Percentiles rank a stretch among this genome's conserved stretches.
Conservation (phyloP, 176 grass and related monocot species). For the Pontederia paniculata region DNA sequence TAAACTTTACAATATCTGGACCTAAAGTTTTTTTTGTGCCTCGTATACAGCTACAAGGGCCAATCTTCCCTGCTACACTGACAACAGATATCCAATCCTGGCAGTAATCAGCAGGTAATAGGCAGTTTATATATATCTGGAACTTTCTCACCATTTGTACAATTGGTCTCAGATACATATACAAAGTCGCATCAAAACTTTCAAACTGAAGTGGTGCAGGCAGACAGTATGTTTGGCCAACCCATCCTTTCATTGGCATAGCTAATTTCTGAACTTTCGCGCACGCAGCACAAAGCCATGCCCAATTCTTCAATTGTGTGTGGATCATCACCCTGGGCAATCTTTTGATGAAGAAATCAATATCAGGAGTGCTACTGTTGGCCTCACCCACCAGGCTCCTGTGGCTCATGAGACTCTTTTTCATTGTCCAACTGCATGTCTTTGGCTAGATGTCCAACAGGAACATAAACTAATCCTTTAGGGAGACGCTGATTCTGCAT, state of each 20-base stretch:
- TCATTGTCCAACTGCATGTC: conserved; percentile 44
- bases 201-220: not conserved
- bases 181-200: conserved; percentile 20
- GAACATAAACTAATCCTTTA: conserved; percentile 84
- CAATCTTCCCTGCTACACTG: no score
- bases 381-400: conserved; percentile 75
- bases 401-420: conserved; percentile 40
- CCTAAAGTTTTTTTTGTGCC: no score
- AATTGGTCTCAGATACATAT: conserved; percentile 29
- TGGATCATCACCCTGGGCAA: no score
- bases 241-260: no score
- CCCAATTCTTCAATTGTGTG: no score
- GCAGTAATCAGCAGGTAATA: no score
- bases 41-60: no score
- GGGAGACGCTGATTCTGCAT: conserved; percentile 88
- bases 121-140: no score
- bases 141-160: conserved; percentile 31
- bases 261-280: no score
- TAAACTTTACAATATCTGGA: no score
- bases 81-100: no score
- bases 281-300: no score
- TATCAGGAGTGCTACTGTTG: conserved; percentile 25
- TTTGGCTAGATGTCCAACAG: conserved; percentile 83
- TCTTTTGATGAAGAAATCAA: conserved; percentile 17
- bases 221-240: not conserved